Evolutionary conservation across 805 yeast species (phyloP), one percentile per base, ranked within the genome.

Genomic region (Starmerella potacharoeniae): DNA sequence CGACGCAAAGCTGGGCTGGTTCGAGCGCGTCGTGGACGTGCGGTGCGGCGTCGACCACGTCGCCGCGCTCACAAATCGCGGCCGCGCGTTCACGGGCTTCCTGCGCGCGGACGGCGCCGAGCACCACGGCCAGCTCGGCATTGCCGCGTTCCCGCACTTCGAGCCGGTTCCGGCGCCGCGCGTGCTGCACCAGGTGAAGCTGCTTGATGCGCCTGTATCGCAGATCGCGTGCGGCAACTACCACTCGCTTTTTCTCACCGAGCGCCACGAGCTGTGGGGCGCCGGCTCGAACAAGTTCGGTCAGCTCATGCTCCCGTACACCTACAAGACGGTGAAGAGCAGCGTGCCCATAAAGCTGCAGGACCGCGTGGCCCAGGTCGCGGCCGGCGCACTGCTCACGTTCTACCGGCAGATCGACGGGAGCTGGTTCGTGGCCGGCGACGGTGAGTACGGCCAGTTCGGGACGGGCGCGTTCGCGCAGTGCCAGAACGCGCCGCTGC

Each of bases 221-320:
- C 72, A 79, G 61, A 76, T 91, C 43, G 86, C 93, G 0, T 73
- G 86, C 56, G 97, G 97, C 9, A 74, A 75, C 49, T 74, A 73
- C 66, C 95, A 88, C 69, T 79, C 89, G 4, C 66, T 89, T 36
- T 91, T 82, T 6, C 66, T 78, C n/a, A 91, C 86, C 62, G 62
- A 72, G 1, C 64, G 72, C n/a, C 93, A 91, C 8, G 73, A 75
- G 52, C 71, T 88, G n/a, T 85, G 84, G 79, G 77, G 88, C 1
- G 90, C 93, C 79, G 98, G 98, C 29, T 78, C 79, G 55, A 91
- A 91, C 67, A 74, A 79, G 4, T 80, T 71, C 67, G 97, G 97
- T n/a, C 91, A 93, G 64, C 73, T 91, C 54, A 96, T 91, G 10
- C 74, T 79, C 48, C 80, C 81, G 7, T 82, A 84, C 49, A 73